phyloP scores from a whole-genome alignment of 768 basidiomycete species.

The Rhodocollybia butyracea region DNA sequence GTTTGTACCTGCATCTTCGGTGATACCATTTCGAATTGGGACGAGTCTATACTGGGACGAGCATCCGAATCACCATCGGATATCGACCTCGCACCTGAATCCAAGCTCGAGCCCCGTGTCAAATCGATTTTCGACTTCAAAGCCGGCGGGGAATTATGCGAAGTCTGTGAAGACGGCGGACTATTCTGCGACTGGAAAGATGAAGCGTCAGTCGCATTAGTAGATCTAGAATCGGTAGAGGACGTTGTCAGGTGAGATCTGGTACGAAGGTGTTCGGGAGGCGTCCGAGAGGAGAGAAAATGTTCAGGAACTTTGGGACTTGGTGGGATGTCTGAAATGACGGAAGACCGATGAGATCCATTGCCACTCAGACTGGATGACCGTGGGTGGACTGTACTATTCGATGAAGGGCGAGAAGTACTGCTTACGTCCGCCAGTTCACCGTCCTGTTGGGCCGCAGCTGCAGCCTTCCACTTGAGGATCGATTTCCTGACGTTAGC shows the following conservation, averaged over 20 bases:
- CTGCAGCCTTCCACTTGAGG: conserved; percentile 14
- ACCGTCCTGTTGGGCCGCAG: neutral
- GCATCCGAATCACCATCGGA: conserved; percentile 34
- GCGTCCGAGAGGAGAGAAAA: conserved; percentile 25
- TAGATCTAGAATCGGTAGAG: conserved; percentile 24
- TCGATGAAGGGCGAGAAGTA: conserved; percentile 10
- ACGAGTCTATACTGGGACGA: conserved; percentile 55
- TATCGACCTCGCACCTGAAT: conserved; percentile 18
- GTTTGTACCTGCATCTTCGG: conserved; percentile 40
- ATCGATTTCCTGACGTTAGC: conserved; percentile 14
- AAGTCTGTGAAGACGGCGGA: conserved; percentile 16
- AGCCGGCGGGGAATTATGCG: conserved; percentile 8
- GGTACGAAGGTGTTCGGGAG: conserved; percentile 16
- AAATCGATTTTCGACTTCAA: neutral
- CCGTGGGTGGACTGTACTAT: conserved; percentile 31
- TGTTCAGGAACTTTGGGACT: conserved; percentile 61
- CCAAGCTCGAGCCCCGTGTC: neutral
- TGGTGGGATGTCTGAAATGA: conserved; percentile 49
- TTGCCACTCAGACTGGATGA: conserved; percentile 49
- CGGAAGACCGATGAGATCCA: conserved; percentile 29
- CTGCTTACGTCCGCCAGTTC: neutral
- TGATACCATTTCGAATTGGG: conserved; percentile 66
- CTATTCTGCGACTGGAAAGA: conserved; percentile 24
- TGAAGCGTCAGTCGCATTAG: conserved; percentile 16
- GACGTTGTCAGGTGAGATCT: conserved; percentile 16